A percentile compares a stretch with the other conserved stretches of the same genome.
These are phyloP conservation scores for Erysimum pusillum DNA, from an alignment of 441 rosid species.

Conservation along the genomic window DNA sequence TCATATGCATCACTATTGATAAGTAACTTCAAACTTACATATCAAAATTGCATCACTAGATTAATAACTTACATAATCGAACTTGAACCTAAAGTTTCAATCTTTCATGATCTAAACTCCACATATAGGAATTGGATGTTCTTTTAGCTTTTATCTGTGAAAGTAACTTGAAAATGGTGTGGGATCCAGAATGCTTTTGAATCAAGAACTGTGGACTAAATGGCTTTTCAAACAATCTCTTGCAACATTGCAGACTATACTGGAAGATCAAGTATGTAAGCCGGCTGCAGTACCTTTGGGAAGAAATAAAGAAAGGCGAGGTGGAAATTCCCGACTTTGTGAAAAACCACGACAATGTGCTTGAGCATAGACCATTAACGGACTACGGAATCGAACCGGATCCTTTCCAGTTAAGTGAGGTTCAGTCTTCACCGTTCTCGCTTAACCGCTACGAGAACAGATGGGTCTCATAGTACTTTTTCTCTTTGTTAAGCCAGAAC, in stretches of 20 bases:
- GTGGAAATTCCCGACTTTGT: constrained; percentile 77
- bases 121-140: neutral
- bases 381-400: constrained; percentile 93
- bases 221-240: constrained; percentile 5
- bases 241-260: constrained; percentile 52
- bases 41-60: constrained; percentile 8
- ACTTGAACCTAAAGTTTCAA: constrained; percentile 13
- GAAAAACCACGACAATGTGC: constrained; percentile 63
- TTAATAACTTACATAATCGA: neutral
- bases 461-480: constrained; percentile 61
- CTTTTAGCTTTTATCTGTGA: neutral
- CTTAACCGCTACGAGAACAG: constrained; percentile 69
- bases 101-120: constrained; percentile 23
- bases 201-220: neutral
- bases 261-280: constrained; percentile 83
- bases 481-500: constrained; percentile 35
- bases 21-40: neutral
- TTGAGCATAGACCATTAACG: constrained; percentile 77
- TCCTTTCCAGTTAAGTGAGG: constrained; percentile 69
- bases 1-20: constrained; percentile 7
- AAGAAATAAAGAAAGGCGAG: constrained; percentile 67
- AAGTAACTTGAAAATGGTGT: neutral
- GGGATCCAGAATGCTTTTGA: neutral
- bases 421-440: constrained; percentile 62
- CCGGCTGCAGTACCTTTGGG: constrained; percentile 77